Evolutionary conservation across 169 alveolate species (phyloP).

Genomic region (Cryptosporidium felis): DNA sequence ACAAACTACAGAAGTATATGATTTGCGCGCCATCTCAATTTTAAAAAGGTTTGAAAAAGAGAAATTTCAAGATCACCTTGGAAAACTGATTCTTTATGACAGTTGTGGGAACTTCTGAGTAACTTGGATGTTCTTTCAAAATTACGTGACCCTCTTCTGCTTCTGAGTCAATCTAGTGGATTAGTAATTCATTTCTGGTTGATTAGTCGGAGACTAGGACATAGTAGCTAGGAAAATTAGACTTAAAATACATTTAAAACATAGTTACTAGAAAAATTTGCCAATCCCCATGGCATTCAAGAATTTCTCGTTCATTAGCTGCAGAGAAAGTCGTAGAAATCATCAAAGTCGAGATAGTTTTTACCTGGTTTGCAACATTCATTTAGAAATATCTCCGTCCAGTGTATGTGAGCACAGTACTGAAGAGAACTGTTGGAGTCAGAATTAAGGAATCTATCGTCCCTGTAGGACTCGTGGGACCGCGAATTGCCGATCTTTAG

Average conservation of each 20-base stretch:
- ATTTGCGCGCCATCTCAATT: not conserved
- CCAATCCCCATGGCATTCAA: no score
- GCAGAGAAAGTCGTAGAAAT: slow-evolving; percentile 47
- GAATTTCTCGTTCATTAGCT: not conserved
- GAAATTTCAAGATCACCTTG: not conserved
- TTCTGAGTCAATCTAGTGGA: no score
- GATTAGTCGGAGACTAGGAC: no score
- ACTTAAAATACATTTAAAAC: no score
- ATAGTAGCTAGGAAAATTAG: no score
- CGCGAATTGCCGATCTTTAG: slow-evolving; percentile 13
- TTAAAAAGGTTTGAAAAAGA: not conserved
- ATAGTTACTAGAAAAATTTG: no score
- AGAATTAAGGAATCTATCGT: not conserved
- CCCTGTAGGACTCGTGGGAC: not conserved
- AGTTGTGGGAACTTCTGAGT: no score
- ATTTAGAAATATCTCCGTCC: slow-evolving; percentile 68
- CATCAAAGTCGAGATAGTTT: slow-evolving; percentile 53
- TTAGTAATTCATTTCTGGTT: no score
- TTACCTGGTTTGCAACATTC: slow-evolving; percentile 67
- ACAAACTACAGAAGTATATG: no score
- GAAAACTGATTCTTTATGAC: no score
- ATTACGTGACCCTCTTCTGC: no score
- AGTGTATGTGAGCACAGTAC: slow-evolving; percentile 69
- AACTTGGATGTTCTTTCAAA: no score
- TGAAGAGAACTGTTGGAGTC: slow-evolving; percentile 10